Evolutionary conservation across 352 stramenopile species (phyloP), one percentile per base, ranked within the genome.

Genomic region (Pythium angustatum): DNA sequence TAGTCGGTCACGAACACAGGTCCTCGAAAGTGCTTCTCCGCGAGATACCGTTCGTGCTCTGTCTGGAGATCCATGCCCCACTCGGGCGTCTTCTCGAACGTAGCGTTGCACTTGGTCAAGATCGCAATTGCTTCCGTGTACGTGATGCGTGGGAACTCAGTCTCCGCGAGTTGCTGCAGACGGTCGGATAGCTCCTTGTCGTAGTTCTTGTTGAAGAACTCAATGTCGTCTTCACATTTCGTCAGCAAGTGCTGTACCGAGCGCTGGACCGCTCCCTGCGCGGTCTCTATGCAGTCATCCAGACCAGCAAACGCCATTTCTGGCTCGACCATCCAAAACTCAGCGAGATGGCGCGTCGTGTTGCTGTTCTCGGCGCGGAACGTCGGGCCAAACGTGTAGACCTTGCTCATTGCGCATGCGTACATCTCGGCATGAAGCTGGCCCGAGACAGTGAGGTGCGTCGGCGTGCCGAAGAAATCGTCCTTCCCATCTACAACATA

Each of bases 301-400:
- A 92, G 71, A 0, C 81, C 83, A 8, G 79, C 81, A 62, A 92
- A 91, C 26, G 83, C 81, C 66, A 98, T 96, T 70, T 97, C 88
- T 5, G 94, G 94, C 75, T 99, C 98, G 6, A 99, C 94, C 96
- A 99, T 99, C 84, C 95, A 98, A 75, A 99, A 99, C 66, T 99
- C 96, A 24, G 94, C 91, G 48, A 99, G 78, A 71, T 99, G 97
- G 34, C 97, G 83, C 12, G 93, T 94, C 19, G 97, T 99, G 78
- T 99, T 97, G 68, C 84, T 98, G 82, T 99, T 99, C 75, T 99
- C 97, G 0, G 98, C 98, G 30, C 97, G 90, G 73, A 99, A 99
- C 2, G 98, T 99, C 30, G 98, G 98, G 2, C 97, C 98, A 73
- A 99, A 99, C 1, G 97, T 99, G 79, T 99, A 99, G 44, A 99